Evolutionary conservation across 805 yeast genomes (phyloP).

Genomic region (Candida arabinofermentans): DNA sequence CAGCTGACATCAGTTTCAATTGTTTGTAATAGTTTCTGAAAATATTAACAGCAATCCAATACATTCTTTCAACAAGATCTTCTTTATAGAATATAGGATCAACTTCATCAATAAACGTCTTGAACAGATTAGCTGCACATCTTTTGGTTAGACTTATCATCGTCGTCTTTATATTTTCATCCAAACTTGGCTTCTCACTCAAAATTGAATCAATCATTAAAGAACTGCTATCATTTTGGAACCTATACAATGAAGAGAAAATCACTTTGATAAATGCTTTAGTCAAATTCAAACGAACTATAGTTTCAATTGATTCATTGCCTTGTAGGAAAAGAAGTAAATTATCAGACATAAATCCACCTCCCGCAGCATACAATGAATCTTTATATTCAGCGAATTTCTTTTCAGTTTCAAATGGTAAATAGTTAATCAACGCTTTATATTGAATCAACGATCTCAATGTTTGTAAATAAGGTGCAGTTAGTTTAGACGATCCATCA

Average conservation of each 20-base stretch:
- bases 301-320: constrained; percentile 38
- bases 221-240: constrained; percentile 11
- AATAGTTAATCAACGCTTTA: constrained; percentile 28
- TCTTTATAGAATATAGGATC: constrained; percentile 30
- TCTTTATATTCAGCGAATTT: constrained; percentile 17
- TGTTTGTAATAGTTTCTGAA: constrained; percentile 30
- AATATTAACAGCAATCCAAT: constrained; percentile 32
- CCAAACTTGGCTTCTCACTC: constrained; percentile 3
- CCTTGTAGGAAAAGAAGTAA: constrained; percentile 40
- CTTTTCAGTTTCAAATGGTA: constrained; percentile 12
- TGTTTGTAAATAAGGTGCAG: constrained; percentile 26
- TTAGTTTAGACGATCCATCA: constrained; percentile 20
- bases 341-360: constrained; percentile 37
- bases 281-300: constrained; percentile 24
- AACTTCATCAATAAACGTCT: constrained; percentile 20
- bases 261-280: constrained; percentile 19
- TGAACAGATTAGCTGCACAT: constrained; percentile 16
- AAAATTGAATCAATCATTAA: constrained; percentile 20
- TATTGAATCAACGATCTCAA: constrained; percentile 42
- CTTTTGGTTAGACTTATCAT: constrained; percentile 9
- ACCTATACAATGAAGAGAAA: constrained; percentile 21
- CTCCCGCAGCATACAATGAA: constrained; percentile 28
- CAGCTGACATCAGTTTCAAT: constrained; percentile 27
- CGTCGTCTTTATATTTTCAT: constrained; percentile 4
- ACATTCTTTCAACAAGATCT: constrained; percentile 36